Evolutionary conservation across 2,329 filamentous ascomycete species (phyloP).

Genomic region (Chrysosporium keratinophilum): DNA sequence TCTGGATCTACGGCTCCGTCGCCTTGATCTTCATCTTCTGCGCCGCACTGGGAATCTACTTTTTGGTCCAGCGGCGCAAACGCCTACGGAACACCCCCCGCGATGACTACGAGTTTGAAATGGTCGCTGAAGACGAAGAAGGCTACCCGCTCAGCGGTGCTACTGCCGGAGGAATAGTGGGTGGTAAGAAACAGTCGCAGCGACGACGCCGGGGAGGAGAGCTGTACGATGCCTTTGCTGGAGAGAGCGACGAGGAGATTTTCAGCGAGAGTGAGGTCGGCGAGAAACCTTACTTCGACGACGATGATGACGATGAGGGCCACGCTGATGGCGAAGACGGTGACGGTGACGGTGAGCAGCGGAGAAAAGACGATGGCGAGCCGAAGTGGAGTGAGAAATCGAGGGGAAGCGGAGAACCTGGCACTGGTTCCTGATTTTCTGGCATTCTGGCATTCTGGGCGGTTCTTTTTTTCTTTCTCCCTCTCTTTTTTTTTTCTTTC

Average conservation of each 20-base stretch:
- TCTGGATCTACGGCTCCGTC: slow-evolving; percentile 86
- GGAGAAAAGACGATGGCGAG: not conserved
- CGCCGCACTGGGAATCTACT: slow-evolving; percentile 65
- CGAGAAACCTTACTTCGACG: slow-evolving; percentile 39
- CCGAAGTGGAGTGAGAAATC: slow-evolving; percentile 9
- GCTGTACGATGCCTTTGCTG: slow-evolving; percentile 94
- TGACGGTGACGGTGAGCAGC: not conserved
- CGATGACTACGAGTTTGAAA: slow-evolving; percentile 88
- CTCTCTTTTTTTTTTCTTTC: slow-evolving; percentile 10
- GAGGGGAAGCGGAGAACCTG: slow-evolving; percentile 15
- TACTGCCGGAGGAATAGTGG: slow-evolving; percentile 23
- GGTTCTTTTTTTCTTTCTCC: slow-evolving; percentile 13
- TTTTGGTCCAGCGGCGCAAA: slow-evolving; percentile 68
- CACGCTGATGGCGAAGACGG: not conserved
- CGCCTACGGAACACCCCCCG: slow-evolving; percentile 62
- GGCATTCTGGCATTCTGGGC: not conserved
- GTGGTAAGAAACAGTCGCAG: slow-evolving; percentile 41
- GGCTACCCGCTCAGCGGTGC: slow-evolving; percentile 39
- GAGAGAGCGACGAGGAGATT: slow-evolving; percentile 69
- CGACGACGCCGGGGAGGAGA: slow-evolving; percentile 62
- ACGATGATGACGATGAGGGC: slow-evolving; percentile 15
- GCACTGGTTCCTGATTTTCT: slow-evolving; percentile 8
- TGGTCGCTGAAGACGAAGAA: slow-evolving; percentile 73
- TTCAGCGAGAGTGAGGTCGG: slow-evolving; percentile 39
- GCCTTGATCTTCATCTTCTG: slow-evolving; percentile 81